These are phyloP conservation scores for Boletus eberwhitei DNA, from an alignment of 768 basidiomycete genomes.

Conservation along the genomic window DNA sequence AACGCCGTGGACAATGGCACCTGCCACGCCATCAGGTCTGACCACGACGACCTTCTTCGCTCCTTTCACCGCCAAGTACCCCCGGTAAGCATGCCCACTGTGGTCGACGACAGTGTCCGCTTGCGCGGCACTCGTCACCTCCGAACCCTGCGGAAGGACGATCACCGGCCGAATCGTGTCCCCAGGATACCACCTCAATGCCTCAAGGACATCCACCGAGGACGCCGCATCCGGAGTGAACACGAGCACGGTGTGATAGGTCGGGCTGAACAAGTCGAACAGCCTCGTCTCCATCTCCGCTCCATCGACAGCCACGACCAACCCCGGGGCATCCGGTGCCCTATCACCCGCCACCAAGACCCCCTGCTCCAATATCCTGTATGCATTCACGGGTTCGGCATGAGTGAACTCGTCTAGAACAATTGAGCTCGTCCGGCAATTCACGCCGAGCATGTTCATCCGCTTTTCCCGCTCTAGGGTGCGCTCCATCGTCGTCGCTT, in stretches of 20 bases:
- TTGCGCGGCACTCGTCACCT: slow-evolving; percentile 3
- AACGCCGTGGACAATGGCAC: slow-evolving; percentile 24
- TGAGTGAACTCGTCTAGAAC: slow-evolving; percentile 35
- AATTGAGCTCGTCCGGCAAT: slow-evolving; percentile 35
- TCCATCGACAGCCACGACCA: slow-evolving; percentile 15
- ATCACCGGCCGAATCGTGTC: slow-evolving; percentile 7
- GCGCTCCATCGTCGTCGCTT: not conserved
- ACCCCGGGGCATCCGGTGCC: slow-evolving; percentile 40
- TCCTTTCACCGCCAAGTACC: slow-evolving; percentile 33
- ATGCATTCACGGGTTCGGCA: slow-evolving; percentile 8
- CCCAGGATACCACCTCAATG: slow-evolving; percentile 3
- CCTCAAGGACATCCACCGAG: slow-evolving; percentile 5
- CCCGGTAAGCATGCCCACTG: slow-evolving; percentile 37
- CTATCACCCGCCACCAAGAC: slow-evolving; percentile 41
- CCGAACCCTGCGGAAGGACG: slow-evolving; percentile 10
- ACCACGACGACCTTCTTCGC: slow-evolving; percentile 35
- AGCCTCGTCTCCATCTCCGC: slow-evolving; percentile 5
- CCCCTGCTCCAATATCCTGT: slow-evolving; percentile 21
- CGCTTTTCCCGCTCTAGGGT: not conserved
- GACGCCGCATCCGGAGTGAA: slow-evolving; percentile 14
- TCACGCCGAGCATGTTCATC: slow-evolving; percentile 32
- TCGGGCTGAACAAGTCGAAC: slow-evolving; percentile 24
- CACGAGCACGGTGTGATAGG: slow-evolving; percentile 30
- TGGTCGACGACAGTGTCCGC: slow-evolving; percentile 37
- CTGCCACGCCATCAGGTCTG: slow-evolving; percentile 45